phyloP scores from a whole-genome alignment of 805 yeast genomes.

The Babjeviella inositovora region DNA sequence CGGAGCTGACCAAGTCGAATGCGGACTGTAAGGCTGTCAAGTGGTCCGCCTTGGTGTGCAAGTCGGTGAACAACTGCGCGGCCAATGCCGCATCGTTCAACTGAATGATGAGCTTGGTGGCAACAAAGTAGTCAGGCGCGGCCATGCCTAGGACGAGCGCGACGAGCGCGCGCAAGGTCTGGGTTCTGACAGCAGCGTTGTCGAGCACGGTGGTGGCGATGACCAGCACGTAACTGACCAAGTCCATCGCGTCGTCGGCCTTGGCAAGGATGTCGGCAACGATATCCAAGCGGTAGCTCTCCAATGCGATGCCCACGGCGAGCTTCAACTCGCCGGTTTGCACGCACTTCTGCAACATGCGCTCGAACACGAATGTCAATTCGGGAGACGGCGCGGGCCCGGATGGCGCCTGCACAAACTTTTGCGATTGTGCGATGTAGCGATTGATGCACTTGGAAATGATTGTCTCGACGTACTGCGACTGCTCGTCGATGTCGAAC shows the following conservation, averaged over 20 bases:
- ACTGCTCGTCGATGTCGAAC: slow-evolving; percentile 57
- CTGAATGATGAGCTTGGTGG: slow-evolving; percentile 78
- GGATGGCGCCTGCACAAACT: slow-evolving; percentile 16
- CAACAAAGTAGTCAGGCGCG: slow-evolving; percentile 66
- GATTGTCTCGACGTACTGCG: slow-evolving; percentile 88
- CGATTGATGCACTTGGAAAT: slow-evolving; percentile 84
- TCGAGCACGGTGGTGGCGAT: slow-evolving; percentile 55
- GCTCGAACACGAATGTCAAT: slow-evolving; percentile 60
- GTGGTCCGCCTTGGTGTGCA: slow-evolving; percentile 21
- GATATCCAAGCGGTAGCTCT: slow-evolving; percentile 74
- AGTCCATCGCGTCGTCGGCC: slow-evolving; percentile 34
- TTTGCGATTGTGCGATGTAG: slow-evolving; percentile 53
- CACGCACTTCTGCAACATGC: slow-evolving; percentile 74
- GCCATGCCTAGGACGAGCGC: slow-evolving; percentile 36
- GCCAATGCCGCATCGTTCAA: slow-evolving; percentile 68
- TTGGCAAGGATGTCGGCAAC: slow-evolving; percentile 43
- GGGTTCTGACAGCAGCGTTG: slow-evolving; percentile 49
- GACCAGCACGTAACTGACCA: slow-evolving; percentile 62
- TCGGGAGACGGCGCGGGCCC: slow-evolving; percentile 34
- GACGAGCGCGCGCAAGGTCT: slow-evolving; percentile 48
- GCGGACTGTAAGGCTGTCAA: slow-evolving; percentile 84
- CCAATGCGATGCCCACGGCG: slow-evolving; percentile 84
- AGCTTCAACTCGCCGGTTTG: slow-evolving; percentile 54
- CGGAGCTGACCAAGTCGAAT: slow-evolving; percentile 83
- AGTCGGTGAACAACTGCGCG: slow-evolving; percentile 43